Base-by-base conservation (phyloP, 2,329 filamentous ascomycete genomes). In the Bipolaris cookei region DNA sequence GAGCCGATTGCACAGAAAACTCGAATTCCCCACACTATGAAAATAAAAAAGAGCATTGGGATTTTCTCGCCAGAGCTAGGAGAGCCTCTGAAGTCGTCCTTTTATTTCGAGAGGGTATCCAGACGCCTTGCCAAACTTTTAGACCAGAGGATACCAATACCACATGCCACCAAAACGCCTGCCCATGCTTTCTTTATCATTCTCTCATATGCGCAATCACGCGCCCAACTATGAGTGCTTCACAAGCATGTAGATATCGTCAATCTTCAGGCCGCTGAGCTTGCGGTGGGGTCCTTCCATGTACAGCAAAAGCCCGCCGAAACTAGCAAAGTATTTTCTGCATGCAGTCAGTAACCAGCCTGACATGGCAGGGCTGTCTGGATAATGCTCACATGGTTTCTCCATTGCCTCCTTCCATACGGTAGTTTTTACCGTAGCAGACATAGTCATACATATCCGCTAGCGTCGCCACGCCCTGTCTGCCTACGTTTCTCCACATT, bases 261-360 rank as follows among this genome's bases (percentile, higher is more conserved):
- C 95, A 71, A 97, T 94, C 69, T 92, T 87, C 72, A 99, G 80
- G 25, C 92, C 90, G 32, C 90, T 96, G 62, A 99, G 86, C 82
- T 97, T 97, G 83, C 95, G 96, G 78, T 96, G 95, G 2, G 95
- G 95, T 5, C 96, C 95, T 71, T 97, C 90, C 54, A 99, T 84
- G 69, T 90, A 92, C 80, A 98, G 88, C 70, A 99, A 80, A 63
- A 99, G 81, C 6, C 95, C 95, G 45, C 95, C 95, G 71, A 97
- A 99, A 1, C 92, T 97, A 67, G 96, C 85, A 78, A 94, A 99
- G 25, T 92, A 91, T 76, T 97, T 96, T 76, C 94, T 98, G 67
- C 64, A 8, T 16, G 37, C 18, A 8, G 56, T 78, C 56, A 78
- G 70, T 67, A 57, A 54, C 43, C 59, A 28, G 39, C 16, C 10